Conservation (phyloP, 495 filamentous ascomycete species). For the Trichocladium antarcticum region DNA sequence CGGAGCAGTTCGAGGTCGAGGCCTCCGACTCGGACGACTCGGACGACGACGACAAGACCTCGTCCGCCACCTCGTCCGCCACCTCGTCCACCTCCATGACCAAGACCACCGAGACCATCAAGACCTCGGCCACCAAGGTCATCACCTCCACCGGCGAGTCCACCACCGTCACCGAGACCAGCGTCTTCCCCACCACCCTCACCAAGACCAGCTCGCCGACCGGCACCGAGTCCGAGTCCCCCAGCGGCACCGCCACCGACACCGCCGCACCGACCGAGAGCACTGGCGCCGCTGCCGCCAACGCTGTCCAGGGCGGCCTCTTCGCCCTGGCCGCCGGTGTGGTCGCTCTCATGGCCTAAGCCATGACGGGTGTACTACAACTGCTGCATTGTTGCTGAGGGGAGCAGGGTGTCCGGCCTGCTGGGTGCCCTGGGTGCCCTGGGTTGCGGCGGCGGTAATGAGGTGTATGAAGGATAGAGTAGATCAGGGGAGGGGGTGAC, state of each 20-base stretch:
- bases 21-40: background rate
- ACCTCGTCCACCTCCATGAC: background rate
- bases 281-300: slow-evolving; percentile 2
- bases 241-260: background rate
- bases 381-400: too few species aligned
- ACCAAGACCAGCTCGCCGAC: slow-evolving; percentile 1
- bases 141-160: background rate
- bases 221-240: background rate
- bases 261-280: background rate
- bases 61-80: background rate
- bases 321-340: slow-evolving; percentile 13
- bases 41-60: slow-evolving; percentile 6
- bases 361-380: too few species aligned
- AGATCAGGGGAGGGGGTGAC: too few species aligned
- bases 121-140: background rate
- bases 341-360: slow-evolving; percentile 13
- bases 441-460: too few species aligned
- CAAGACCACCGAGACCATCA: background rate
- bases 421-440: too few species aligned
- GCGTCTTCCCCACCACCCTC: background rate
- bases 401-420: too few species aligned
- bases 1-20: slow-evolving; percentile 21
- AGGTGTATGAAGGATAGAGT: too few species aligned
- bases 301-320: slow-evolving; percentile 9
- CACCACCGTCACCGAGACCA: background rate